A percentile compares a stretch with the other conserved stretches of the same genome.
phyloP scores from a whole-genome alignment of 2,329 filamentous ascomycete genomes.

The Elsinoe ampelina region DNA sequence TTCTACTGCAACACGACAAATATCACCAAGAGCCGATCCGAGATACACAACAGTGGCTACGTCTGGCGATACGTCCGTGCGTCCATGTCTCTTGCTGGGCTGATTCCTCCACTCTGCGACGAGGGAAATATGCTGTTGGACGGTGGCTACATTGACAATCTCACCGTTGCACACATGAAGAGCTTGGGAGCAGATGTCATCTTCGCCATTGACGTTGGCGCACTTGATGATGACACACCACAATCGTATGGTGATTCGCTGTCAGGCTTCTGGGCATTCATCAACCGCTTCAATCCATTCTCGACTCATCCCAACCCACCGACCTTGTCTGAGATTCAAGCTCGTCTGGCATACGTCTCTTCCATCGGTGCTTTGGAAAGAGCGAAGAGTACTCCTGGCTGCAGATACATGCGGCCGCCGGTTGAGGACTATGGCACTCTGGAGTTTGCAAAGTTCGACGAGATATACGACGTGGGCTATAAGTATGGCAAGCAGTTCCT shows the following conservation, averaged over 20 bases:
- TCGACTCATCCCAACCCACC: constrained; percentile 82
- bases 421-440: constrained; percentile 89
- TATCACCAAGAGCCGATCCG: constrained; percentile 83
- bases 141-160: constrained; percentile 92
- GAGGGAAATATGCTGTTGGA: constrained; percentile 95
- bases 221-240: constrained; percentile 81
- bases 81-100: constrained; percentile 89
- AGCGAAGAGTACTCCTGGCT: constrained; percentile 83
- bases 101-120: constrained; percentile 89
- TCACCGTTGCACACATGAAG: constrained; percentile 97
- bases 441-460: constrained; percentile 95
- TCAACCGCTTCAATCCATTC: constrained; percentile 97
- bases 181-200: constrained; percentile 85
- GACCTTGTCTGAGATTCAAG: constrained; percentile 91
- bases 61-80: constrained; percentile 95
- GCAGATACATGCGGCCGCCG: constrained; percentile 91
- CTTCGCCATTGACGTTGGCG: constrained; percentile 90
- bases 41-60: constrained; percentile 93
- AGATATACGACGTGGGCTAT: constrained; percentile 87
- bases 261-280: constrained; percentile 86
- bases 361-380: constrained; percentile 89
- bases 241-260: constrained; percentile 90
- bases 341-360: constrained; percentile 84
- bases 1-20: constrained; percentile 99
- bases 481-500: constrained; percentile 75